phyloP scores from a whole-genome alignment of 768 basidiomycete genomes.

The Boletus reticulatus region DNA sequence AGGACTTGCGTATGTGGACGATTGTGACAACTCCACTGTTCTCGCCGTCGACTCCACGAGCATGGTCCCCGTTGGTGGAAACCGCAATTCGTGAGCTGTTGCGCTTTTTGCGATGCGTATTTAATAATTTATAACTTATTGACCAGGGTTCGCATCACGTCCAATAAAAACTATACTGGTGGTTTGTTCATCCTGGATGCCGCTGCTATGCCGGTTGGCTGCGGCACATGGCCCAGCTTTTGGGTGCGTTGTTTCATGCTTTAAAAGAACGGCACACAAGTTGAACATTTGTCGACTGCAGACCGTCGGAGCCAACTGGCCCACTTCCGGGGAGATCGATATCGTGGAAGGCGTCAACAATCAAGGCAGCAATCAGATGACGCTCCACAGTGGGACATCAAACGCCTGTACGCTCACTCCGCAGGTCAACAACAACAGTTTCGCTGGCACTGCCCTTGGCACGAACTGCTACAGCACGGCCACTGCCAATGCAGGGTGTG shows the following conservation, averaged over 20 bases:
- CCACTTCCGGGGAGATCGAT: constrained; percentile 61
- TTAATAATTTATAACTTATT: neutral
- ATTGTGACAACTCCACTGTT: constrained; percentile 49
- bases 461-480: constrained; percentile 41
- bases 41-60: constrained; percentile 63
- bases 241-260: constrained; percentile 33
- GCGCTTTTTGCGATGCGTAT: neutral
- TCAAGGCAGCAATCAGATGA: constrained; percentile 56
- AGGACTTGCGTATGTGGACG: constrained; percentile 61
- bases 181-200: constrained; percentile 79
- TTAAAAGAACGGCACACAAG: neutral
- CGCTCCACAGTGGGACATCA: constrained; percentile 54
- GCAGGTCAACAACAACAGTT: constrained; percentile 8
- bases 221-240: constrained; percentile 61
- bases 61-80: constrained; percentile 44
- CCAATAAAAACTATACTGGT: constrained; percentile 57
- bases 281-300: constrained; percentile 7
- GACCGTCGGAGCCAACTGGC: constrained; percentile 54
- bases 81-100: constrained; percentile 49
- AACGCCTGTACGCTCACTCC: constrained; percentile 35
- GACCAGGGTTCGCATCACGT: constrained; percentile 62
- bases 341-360: constrained; percentile 72
- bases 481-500: constrained; percentile 48
- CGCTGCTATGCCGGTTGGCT: constrained; percentile 67
- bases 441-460: constrained; percentile 22